Percentiles rank a stretch among this genome's conserved stretches.
Evolutionary conservation across 2,329 filamentous ascomycete genomes (phyloP).

Genomic region (Fusarium transvaalense): DNA sequence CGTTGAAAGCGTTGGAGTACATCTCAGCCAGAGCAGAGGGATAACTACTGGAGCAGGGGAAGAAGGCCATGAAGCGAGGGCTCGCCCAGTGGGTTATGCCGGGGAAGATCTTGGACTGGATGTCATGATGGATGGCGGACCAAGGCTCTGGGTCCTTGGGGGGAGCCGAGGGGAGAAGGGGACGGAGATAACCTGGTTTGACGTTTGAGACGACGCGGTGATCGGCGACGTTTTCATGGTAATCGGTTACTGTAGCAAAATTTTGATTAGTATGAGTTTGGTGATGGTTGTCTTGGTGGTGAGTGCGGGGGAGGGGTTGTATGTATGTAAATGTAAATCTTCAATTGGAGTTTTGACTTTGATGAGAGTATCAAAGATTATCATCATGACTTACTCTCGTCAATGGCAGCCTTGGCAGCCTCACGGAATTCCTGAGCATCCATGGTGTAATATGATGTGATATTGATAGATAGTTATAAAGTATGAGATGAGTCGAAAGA

Average conservation of each 20-base stretch:
- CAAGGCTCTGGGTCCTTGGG: slow-evolving; percentile 79
- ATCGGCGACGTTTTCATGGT: slow-evolving; percentile 80
- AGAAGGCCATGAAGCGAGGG: slow-evolving; percentile 96
- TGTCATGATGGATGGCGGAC: slow-evolving; percentile 83
- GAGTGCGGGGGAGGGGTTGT: slow-evolving; percentile 13
- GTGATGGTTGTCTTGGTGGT: slow-evolving; percentile 9
- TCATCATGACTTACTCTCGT: slow-evolving; percentile 75
- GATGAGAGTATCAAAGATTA: background rate
- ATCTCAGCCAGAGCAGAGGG: slow-evolving; percentile 91
- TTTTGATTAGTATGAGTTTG: slow-evolving; percentile 5
- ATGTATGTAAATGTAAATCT: too few relatives aligned
- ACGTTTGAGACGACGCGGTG: slow-evolving; percentile 82
- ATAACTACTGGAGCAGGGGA: slow-evolving; percentile 84
- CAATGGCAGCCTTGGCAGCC: slow-evolving; percentile 81
- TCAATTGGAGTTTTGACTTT: slow-evolving; percentile 49
- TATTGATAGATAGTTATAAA: background rate
- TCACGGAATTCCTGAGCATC: slow-evolving; percentile 81
- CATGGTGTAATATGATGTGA: slow-evolving; percentile 65
- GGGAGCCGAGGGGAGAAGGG: slow-evolving; percentile 76
- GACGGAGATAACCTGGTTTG: slow-evolving; percentile 85
- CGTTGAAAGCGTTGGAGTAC: slow-evolving; percentile 89
- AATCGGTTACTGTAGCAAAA: slow-evolving; percentile 74
- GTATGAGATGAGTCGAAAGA: background rate
- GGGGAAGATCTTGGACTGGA: slow-evolving; percentile 88
- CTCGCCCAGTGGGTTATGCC: slow-evolving; percentile 96